Evolutionary conservation across 768 basidiomycete genomes (phyloP).

Genomic region (Hortiboletus campestris): DNA sequence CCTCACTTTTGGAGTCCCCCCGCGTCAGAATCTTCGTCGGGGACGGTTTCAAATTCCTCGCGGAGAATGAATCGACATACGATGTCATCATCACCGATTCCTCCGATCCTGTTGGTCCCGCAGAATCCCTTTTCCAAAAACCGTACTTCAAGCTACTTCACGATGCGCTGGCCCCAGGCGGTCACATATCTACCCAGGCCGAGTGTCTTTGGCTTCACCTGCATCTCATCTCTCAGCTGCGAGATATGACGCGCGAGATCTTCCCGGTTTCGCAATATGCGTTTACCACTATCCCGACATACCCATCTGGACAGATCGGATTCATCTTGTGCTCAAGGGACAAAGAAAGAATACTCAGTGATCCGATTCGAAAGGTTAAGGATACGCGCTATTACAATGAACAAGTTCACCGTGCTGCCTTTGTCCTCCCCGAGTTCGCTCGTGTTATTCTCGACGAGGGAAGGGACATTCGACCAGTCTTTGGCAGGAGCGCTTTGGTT

Average conservation of each 20-base stretch:
- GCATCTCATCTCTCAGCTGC: constrained; percentile 75
- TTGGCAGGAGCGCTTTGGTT: constrained; percentile 62
- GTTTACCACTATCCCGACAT: constrained; percentile 95
- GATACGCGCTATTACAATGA: constrained; percentile 84
- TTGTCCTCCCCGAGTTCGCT: constrained; percentile 92
- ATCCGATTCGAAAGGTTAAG: constrained; percentile 68
- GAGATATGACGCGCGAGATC: constrained; percentile 61
- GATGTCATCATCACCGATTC: constrained; percentile 99
- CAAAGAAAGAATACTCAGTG: constrained; percentile 61
- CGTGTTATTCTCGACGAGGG: constrained; percentile 71
- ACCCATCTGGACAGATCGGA: constrained; percentile 98
- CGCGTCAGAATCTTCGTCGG: constrained; percentile 85
- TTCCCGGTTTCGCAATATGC: constrained; percentile 89
- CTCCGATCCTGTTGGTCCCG: constrained; percentile 96
- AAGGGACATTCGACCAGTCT: constrained; percentile 66
- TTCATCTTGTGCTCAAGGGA: constrained; percentile 89
- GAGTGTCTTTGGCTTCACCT: constrained; percentile 97
- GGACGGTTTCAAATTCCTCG: constrained; percentile 96
- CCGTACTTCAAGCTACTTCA: constrained; percentile 95
- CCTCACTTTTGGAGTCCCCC: constrained; percentile 71
- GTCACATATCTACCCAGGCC: constrained; percentile 92
- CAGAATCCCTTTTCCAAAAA: constrained; percentile 90
- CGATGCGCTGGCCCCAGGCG: constrained; percentile 85
- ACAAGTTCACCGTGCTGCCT: constrained; percentile 76
- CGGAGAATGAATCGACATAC: constrained; percentile 82